Evolutionary conservation across 2,329 filamentous ascomycete species (phyloP).

Genomic region (Neonectria magnoliae): DNA sequence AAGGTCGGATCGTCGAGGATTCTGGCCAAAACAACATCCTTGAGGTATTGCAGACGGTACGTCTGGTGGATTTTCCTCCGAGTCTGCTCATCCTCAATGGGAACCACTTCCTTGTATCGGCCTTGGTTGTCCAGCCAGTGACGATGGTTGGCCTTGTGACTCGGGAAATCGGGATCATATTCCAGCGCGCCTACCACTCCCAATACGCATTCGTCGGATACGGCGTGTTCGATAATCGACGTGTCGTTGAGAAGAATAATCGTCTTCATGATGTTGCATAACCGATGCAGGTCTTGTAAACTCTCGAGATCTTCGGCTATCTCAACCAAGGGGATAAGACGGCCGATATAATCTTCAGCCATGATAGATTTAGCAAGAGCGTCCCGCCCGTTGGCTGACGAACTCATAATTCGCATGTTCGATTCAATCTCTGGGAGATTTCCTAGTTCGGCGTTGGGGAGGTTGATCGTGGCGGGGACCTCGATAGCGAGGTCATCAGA

Average conservation of each 20-base stretch:
- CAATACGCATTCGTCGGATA: conserved; percentile 87
- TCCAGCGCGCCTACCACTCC: conserved; percentile 96
- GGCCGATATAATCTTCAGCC: conserved; percentile 84
- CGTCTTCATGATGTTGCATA: conserved; percentile 98
- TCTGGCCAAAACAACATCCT: conserved; percentile 95
- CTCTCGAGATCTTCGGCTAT: conserved; percentile 93
- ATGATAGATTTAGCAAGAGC: conserved; percentile 89
- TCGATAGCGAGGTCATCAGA: conserved; percentile 89
- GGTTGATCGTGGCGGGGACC: conserved; percentile 72
- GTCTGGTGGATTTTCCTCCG: conserved; percentile 95
- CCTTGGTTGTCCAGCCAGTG: conserved; percentile 90
- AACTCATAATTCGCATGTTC: conserved; percentile 81
- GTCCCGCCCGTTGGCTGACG: conserved; percentile 80
- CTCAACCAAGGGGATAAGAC: conserved; percentile 85
- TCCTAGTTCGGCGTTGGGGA: conserved; percentile 83
- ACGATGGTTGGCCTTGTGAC: conserved; percentile 96
- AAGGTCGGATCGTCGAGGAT: conserved; percentile 98
- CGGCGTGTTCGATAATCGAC: conserved; percentile 91
- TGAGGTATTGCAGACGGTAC: conserved; percentile 94
- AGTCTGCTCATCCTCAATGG: conserved; percentile 83
- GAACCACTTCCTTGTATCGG: conserved; percentile 95
- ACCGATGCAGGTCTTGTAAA: conserved; percentile 82
- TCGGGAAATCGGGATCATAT: conserved; percentile 97
- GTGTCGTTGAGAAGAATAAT: conserved; percentile 95
- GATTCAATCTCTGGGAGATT: conserved; percentile 87